phyloP scores from a whole-genome alignment of 768 basidiomycete species.

The Omphalotus guepiniiformis region DNA sequence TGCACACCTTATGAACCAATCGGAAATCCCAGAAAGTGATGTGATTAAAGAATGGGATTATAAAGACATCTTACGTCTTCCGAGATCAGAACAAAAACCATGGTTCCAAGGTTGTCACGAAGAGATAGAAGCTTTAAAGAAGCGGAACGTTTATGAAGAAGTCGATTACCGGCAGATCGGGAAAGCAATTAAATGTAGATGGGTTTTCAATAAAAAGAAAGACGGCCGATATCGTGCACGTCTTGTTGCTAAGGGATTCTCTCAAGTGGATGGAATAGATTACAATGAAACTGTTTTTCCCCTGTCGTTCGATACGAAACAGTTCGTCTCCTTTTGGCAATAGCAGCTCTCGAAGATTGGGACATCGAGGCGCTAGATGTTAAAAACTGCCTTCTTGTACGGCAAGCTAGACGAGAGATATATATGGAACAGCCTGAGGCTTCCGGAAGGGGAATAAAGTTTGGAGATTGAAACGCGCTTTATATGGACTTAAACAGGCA shows the following conservation, averaged over 20 bases:
- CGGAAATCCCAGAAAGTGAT: too few relatives aligned
- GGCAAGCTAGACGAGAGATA: slow-evolving; percentile 11
- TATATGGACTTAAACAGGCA: slow-evolving; percentile 25
- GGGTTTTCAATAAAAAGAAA: background rate
- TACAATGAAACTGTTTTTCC: slow-evolving; percentile 14
- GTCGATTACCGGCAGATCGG: background rate
- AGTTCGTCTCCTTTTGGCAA: slow-evolving; percentile 17
- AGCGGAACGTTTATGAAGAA: background rate
- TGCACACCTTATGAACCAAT: too few relatives aligned
- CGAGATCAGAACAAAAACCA: background rate
- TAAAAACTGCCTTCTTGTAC: slow-evolving; percentile 9
- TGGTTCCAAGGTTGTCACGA: background rate
- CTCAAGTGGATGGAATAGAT: slow-evolving; percentile 27
- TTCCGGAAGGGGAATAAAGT: slow-evolving; percentile 15
- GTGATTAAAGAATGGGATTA: too few relatives aligned
- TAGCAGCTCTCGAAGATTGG: slow-evolving; percentile 24
- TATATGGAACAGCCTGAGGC: slow-evolving; percentile 13
- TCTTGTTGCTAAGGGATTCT: slow-evolving; percentile 15
- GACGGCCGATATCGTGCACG: slow-evolving; percentile 19
- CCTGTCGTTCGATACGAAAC: slow-evolving; percentile 14
- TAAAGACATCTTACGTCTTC: too few relatives aligned
- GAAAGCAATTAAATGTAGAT: background rate
- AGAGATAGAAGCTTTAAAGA: background rate
- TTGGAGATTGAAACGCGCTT: slow-evolving; percentile 6
- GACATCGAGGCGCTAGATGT: slow-evolving; percentile 30